A percentile compares a stretch with the other conserved stretches of the same genome.
Evolutionary conservation across 176 grass and related monocot species (phyloP).

Genomic region (maize (Zea mays)): DNA sequence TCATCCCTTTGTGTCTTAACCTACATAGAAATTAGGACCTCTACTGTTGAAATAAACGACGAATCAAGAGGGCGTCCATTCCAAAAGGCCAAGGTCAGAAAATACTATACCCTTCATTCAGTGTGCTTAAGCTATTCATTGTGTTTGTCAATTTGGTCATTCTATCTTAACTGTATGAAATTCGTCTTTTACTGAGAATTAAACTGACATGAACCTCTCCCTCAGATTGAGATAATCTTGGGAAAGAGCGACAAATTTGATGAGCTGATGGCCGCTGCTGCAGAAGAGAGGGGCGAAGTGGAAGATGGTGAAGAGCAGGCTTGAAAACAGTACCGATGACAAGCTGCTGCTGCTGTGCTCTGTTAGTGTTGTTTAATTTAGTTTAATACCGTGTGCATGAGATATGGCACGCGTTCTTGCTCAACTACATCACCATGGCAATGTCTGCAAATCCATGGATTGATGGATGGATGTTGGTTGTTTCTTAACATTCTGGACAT

Average conservation of each 20-base stretch:
- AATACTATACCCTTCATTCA: not conserved
- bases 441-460: slow-evolving; percentile 9
- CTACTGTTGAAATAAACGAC: slow-evolving; percentile 85
- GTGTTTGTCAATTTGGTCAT: not conserved
- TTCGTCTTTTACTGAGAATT: not conserved
- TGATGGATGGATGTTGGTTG: slow-evolving; percentile 13
- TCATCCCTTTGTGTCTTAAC: not conserved
- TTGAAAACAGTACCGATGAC: slow-evolving; percentile 26
- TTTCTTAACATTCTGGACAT: not conserved
- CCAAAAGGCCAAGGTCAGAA: slow-evolving; percentile 87
- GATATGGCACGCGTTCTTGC: slow-evolving; percentile 20
- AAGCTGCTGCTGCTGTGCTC: slow-evolving; percentile 7
- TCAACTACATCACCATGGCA: slow-evolving; percentile 18
- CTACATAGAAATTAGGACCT: slow-evolving; percentile 74
- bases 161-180: not conserved
- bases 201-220: not conserved
- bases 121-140: not conserved
- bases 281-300: slow-evolving; percentile 55
- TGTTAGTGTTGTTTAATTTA: slow-evolving; percentile 41
- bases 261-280: slow-evolving; percentile 74
- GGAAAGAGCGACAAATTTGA: slow-evolving; percentile 90
- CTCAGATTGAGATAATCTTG: slow-evolving; percentile 81
- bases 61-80: slow-evolving; percentile 61
- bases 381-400: not conserved
- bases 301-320: slow-evolving; percentile 57